Evolutionary conservation across 2,329 filamentous ascomycete species (phyloP), one percentile per base, ranked within the genome.

Genomic region (Monosporascus sp.): DNA sequence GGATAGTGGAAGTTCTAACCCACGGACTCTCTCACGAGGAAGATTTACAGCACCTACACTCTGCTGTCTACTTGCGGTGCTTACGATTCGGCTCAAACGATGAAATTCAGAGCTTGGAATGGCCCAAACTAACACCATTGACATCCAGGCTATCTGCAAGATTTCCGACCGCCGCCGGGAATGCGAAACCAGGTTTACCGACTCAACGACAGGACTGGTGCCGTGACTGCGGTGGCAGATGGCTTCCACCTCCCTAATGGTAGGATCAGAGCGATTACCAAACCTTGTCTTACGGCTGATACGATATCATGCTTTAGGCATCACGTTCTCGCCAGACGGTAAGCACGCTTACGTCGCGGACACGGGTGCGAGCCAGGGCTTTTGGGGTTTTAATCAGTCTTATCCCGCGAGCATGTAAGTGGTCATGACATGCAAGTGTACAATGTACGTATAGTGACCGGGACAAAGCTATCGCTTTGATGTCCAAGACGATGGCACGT

Each of bases 161-260:
- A 79, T 24, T 84, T 85, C 59, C 73, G 82, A 0, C 77, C 77
- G 0, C 57, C 64, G 6, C 81, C 81, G 0, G 75, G 74, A 0
- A 62, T 84, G 11, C 78, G 72, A 5, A 79, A 77, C 53, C 82
- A 85, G 60, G 79, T 85, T 0, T 86, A 85, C 62, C 74, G 80
- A 2, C 77, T 78, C 46, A 74, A 80, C 45, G 73, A 75, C 1
- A 59, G 55, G 0, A 82, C 76, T 0, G 77, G 77, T 0, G 75
- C 77, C 1, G 66, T 84, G 4, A 72, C 74, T 1, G 76, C 78
- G 0, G 81, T 82, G 3, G 82, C 82, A 0, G 82, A 85, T 59
- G 80, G 74, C 0, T 81, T 85, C 51, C 70, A 62, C 0, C 69
- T 76, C 36, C 79, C 79, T 0, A 85, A 85, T 55, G 82, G 73